Percentiles rank a stretch among this genome's conserved stretches.
Conservation (phyloP, 441 rosid species). For the Adansonia grandidieri region DNA sequence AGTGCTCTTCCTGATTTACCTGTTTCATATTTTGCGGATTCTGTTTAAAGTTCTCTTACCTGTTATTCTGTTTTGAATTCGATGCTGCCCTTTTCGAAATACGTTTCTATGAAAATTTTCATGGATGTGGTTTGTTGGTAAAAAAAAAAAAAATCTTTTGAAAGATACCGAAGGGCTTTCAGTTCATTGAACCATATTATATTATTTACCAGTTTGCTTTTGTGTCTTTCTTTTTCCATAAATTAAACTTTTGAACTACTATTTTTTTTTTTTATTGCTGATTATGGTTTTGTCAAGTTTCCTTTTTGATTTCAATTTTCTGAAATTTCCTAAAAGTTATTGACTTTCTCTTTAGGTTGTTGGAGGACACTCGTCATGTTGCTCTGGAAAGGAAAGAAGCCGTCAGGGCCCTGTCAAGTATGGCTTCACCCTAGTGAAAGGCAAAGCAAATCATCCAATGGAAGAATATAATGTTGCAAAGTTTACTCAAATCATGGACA, state of each 20-base stretch:
- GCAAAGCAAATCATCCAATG: conserved; percentile 51
- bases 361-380: conserved; percentile 63
- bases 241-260: neutral
- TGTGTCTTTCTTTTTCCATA: too few relatives aligned
- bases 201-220: neutral
- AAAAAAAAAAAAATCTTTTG: neutral
- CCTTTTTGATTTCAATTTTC: neutral
- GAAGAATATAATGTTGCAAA: conserved; percentile 70
- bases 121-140: neutral
- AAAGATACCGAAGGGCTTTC: neutral
- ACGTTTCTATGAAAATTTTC: neutral
- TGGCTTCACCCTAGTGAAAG: conserved; percentile 79
- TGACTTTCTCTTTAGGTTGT: conserved; percentile 45
- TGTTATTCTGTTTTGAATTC: neutral
- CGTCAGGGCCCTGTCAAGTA: conserved; percentile 60
- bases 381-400: conserved; percentile 79
- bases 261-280: neutral
- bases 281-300: neutral
- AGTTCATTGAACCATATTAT: neutral
- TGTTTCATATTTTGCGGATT: neutral
- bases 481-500: conserved; percentile 56
- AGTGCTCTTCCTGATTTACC: neutral
- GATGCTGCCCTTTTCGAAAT: neutral
- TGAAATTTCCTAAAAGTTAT: neutral
- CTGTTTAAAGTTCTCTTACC: neutral